Percentiles rank a stretch among this genome's conserved stretches.
Evolutionary conservation across 1,284 basidiomycete genomes (phyloP).

Genomic region (Sanguinoderma infundibulare): DNA sequence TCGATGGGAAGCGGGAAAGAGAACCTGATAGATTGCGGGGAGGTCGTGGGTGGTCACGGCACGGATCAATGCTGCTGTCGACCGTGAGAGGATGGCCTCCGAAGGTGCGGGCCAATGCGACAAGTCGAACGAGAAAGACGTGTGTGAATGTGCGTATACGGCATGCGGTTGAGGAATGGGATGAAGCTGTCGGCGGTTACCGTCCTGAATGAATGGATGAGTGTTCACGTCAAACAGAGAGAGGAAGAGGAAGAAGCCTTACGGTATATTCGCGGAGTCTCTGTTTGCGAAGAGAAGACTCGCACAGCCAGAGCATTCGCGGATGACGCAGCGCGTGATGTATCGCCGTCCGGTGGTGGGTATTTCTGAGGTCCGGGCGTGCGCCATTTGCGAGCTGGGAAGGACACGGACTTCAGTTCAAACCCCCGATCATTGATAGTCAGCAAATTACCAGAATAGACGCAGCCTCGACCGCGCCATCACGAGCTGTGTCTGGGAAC

Average conservation of each 20-base stretch:
- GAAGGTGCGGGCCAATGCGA: slow-evolving; percentile 14
- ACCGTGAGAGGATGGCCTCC: slow-evolving; percentile 16
- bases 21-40: slow-evolving; percentile 36
- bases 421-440: background rate
- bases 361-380: slow-evolving; percentile 70
- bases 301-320: slow-evolving; percentile 67
- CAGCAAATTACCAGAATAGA: slow-evolving; percentile 56
- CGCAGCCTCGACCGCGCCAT: slow-evolving; percentile 66
- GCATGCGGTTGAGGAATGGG: slow-evolving; percentile 25
- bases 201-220: slow-evolving; percentile 21
- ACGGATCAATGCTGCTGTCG: slow-evolving; percentile 35
- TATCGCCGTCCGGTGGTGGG: slow-evolving; percentile 68
- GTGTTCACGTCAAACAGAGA: slow-evolving; percentile 1
- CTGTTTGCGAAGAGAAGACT: slow-evolving; percentile 62
- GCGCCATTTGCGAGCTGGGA: slow-evolving; percentile 65
- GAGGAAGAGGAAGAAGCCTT: slow-evolving; percentile 21
- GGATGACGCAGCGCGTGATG: slow-evolving; percentile 68
- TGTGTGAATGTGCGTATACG: slow-evolving; percentile 16
- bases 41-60: slow-evolving; percentile 22
- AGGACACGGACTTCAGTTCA: slow-evolving; percentile 24
- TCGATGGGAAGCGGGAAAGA: slow-evolving; percentile 21
- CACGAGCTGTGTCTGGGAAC: slow-evolving; percentile 68
- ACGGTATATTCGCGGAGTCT: slow-evolving; percentile 63
- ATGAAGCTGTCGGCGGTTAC: slow-evolving; percentile 29
- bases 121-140: slow-evolving; percentile 14